Percentiles rank a stretch among this genome's conserved stretches.
Conservation (phyloP, 192 early-diverging fungal species). For the Podila epicladia region DNA sequence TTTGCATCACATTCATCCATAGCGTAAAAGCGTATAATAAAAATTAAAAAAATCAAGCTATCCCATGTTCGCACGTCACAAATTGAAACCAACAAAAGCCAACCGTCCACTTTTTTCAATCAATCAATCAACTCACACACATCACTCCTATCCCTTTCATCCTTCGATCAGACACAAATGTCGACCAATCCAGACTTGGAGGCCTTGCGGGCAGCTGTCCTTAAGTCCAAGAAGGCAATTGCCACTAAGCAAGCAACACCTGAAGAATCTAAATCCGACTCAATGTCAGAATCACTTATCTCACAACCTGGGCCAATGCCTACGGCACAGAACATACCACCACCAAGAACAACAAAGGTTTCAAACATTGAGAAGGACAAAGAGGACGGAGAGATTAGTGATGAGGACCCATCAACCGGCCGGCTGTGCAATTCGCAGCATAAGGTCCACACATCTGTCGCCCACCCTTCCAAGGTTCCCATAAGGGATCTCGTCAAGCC, state of each 20-base stretch:
- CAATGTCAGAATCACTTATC: background rate
- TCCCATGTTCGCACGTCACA: no score
- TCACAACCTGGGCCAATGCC: background rate
- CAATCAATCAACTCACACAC: background rate
- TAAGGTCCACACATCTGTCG: no score
- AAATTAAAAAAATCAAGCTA: no score
- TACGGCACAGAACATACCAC: background rate
- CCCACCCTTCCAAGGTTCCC: no score
- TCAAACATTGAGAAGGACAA: slow-evolving; percentile 4
- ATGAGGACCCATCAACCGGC: slow-evolving; percentile 8
- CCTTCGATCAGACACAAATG: background rate
- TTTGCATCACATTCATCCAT: slow-evolving; percentile 4
- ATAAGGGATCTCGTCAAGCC: no score
- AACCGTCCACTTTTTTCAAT: background rate
- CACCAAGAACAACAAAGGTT: background rate
- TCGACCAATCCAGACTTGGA: slow-evolving; percentile 15
- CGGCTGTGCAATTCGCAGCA: no score
- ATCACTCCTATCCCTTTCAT: background rate
- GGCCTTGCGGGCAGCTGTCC: slow-evolving; percentile 27
- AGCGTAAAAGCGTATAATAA: background rate
- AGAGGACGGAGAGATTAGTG: slow-evolving; percentile 43
- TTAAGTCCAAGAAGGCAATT: slow-evolving; percentile 19
- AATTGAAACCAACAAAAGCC: background rate
- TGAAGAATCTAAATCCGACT: no score
- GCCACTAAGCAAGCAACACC: background rate